Conservation (phyloP, 1,284 basidiomycete genomes). For the Schizophyllum commune region DNA sequence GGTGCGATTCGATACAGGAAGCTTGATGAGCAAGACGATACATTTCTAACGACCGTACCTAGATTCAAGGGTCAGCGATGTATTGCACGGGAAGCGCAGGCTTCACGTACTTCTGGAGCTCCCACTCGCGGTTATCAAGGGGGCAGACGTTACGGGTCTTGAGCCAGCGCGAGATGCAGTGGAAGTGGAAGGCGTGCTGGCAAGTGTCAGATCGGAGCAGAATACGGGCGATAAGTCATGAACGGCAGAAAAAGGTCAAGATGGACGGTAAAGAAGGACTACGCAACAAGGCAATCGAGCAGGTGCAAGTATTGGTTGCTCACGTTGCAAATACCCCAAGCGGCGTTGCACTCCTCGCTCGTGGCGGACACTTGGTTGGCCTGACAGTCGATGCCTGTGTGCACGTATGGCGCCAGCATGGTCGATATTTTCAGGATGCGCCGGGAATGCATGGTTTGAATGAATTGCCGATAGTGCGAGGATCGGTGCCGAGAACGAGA, state of each 20-base stretch:
- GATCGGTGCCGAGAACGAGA: too few species aligned
- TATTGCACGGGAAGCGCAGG: background rate
- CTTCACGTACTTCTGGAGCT: slow-evolving; percentile 78
- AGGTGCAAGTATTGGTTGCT: slow-evolving; percentile 18
- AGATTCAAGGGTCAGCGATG: background rate
- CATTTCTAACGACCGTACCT: slow-evolving; percentile 11
- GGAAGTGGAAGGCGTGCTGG: slow-evolving; percentile 99
- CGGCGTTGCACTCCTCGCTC: slow-evolving; percentile 96
- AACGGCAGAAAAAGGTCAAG: background rate
- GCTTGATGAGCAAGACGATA: too few species aligned
- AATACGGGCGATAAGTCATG: background rate
- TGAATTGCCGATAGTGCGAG: too few species aligned
- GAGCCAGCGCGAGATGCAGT: slow-evolving; percentile 99
- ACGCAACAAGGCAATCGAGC: background rate
- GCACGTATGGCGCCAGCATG: background rate
- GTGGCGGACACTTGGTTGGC: slow-evolving; percentile 97
- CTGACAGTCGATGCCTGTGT: slow-evolving; percentile 95
- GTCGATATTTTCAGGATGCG: background rate
- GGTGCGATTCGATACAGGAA: too few species aligned
- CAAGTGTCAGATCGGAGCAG: background rate
- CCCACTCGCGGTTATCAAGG: slow-evolving; percentile 95
- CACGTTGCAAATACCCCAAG: slow-evolving; percentile 99
- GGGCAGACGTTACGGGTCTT: slow-evolving; percentile 99
- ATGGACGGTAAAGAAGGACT: background rate
- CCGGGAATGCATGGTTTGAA: slow-evolving; percentile 5